Evolutionary conservation across 495 filamentous ascomycete genomes (phyloP).

Genomic region (Podospora pseudocomata): DNA sequence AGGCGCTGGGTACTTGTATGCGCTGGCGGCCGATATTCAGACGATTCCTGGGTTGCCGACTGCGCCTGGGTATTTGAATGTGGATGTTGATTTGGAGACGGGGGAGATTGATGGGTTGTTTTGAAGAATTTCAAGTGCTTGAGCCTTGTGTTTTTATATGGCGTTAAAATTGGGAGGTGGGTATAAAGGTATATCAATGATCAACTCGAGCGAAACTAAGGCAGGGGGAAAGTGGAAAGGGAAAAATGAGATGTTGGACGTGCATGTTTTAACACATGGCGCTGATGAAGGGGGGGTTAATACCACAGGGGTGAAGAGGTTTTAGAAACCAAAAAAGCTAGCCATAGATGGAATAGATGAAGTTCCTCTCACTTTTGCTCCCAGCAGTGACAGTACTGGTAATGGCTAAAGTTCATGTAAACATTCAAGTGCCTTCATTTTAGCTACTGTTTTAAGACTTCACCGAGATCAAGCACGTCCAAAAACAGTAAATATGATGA

Average conservation of each 20-base stretch:
- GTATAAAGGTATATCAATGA: conserved; percentile 13
- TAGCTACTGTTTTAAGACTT: no score
- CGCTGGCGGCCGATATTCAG: conserved; percentile 94
- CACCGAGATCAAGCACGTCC: background rate
- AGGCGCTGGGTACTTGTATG: conserved; percentile 92
- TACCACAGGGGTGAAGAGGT: conserved; percentile 7
- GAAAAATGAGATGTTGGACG: conserved; percentile 1
- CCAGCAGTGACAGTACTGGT: no score
- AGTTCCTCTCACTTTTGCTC: background rate
- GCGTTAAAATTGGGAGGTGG: conserved; percentile 1
- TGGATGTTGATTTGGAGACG: conserved; percentile 88
- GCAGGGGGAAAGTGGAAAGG: background rate
- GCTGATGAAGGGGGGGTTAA: conserved; percentile 9
- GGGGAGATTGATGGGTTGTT: conserved; percentile 96
- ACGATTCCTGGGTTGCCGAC: conserved; percentile 96
- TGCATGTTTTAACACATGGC: conserved; percentile 34
- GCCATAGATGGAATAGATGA: background rate
- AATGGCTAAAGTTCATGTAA: no score
- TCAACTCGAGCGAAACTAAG: conserved; percentile 21
- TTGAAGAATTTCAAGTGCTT: conserved; percentile 41
- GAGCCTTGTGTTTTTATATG: conserved; percentile 6
- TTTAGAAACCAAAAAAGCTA: background rate
- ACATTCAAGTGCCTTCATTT: no score
- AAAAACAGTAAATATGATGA: background rate
- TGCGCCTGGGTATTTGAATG: conserved; percentile 92